Evolutionary conservation across 768 basidiomycete species (phyloP).

Genomic region (Phaeotremella skinneri): DNA sequence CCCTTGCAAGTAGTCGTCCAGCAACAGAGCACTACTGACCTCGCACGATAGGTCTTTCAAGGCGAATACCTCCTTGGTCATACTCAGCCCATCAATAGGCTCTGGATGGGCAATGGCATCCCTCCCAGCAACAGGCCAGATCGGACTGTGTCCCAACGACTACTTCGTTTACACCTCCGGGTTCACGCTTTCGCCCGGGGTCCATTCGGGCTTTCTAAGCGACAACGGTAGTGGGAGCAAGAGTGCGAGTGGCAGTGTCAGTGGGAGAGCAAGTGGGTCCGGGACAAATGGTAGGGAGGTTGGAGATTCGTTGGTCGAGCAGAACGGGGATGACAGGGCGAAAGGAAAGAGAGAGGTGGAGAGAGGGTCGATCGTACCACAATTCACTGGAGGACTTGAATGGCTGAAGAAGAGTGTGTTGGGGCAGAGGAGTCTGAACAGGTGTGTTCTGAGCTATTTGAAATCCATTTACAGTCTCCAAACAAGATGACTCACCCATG

Average conservation of each 20-base stretch:
- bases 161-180: slow-evolving; percentile 6
- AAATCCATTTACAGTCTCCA: no score
- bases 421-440: slow-evolving; percentile 1
- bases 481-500: no score
- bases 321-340: no score
- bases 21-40: background rate
- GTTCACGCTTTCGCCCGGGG: background rate
- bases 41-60: slow-evolving; percentile 5
- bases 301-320: no score
- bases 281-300: no score
- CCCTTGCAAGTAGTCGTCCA: background rate
- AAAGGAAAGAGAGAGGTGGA: background rate
- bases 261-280: no score
- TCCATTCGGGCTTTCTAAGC: background rate
- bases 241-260: background rate
- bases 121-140: slow-evolving; percentile 2
- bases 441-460: no score
- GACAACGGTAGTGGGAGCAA: background rate
- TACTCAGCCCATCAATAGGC: background rate
- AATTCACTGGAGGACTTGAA: background rate
- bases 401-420: slow-evolving; percentile 6
- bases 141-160: slow-evolving; percentile 12
- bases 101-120: slow-evolving; percentile 17
- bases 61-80: background rate
- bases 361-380: background rate